Base-by-base conservation (phyloP, 305 asterid species). In the Plantago rigida region DNA sequence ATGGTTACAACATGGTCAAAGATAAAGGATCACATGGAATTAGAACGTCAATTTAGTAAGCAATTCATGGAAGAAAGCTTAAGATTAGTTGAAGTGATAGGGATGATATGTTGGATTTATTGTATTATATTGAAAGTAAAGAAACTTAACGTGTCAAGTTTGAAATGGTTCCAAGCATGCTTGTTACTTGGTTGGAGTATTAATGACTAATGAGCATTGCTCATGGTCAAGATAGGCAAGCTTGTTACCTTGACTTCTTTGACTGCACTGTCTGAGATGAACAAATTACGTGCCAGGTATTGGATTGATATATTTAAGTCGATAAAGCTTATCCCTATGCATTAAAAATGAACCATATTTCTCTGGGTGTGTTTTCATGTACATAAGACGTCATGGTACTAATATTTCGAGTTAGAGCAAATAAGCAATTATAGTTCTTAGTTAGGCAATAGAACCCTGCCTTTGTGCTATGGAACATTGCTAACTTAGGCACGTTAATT, bases 351-450 rank as follows among this genome's bases (percentile, higher is more conserved):
- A 56, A 46, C 26, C 13, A 7, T 67, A 49, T 24, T 29, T 58
- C 13, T n/a, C 34, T 31, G 17, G 26, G 46, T 62, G 42, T 13
- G 15, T 9, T 48, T 6, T 56, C 15, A 56, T 62, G 54, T 50
- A 48, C 51, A 36, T 28, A 56, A 49, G 60, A 54, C 31, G 64
- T 58, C 36, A 26, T 45, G n/a, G 39, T 45, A 47, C 19, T 58
- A 6, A 36, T 47, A 49, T 63, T 58, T 50, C 47, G 52, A 17
- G 47, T 54, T 28, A 0, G 53, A 61, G 53, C 56, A 19, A 29
- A 41, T 59, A 48, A 61, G 53, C 56, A 19, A 29, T 47, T 59
- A 51, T 55, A 54, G 29, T 46, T 57, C 60, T 53, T 65, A 42
- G 36, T 14, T 62, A 44, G 17, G 56, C 47, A 36, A 36, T 36